Conservation (phyloP, 768 basidiomycete species). For the Leccinum uliginosum region DNA sequence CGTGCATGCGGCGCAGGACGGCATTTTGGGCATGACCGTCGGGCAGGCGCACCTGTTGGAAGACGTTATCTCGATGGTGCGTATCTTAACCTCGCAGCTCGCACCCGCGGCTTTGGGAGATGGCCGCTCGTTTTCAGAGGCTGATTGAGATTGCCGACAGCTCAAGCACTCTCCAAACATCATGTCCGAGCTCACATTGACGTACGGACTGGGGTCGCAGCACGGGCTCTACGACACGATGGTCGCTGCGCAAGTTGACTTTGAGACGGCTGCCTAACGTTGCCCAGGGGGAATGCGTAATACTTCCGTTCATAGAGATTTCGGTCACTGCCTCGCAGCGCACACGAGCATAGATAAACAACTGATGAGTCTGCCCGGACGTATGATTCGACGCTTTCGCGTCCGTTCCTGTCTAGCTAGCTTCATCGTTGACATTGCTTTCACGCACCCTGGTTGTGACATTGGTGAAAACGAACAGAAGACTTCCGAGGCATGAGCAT, state of each 20-base stretch:
- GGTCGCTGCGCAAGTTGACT: slow-evolving; percentile 31
- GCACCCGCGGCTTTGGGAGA: too few species aligned
- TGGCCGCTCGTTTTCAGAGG: background rate
- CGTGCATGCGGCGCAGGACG: slow-evolving; percentile 63
- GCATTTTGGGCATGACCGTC: slow-evolving; percentile 66
- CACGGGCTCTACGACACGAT: slow-evolving; percentile 61
- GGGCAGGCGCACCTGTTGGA: slow-evolving; percentile 94
- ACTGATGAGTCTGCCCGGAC: background rate
- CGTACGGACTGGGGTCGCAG: slow-evolving; percentile 79
- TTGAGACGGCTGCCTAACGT: background rate
- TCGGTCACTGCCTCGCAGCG: background rate
- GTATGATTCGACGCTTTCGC: background rate
- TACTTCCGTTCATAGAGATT: background rate
- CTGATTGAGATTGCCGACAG: slow-evolving; percentile 32
- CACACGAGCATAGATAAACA: too few species aligned
- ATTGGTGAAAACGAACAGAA: background rate
- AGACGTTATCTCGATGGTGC: slow-evolving; percentile 81
- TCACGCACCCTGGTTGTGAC: background rate
- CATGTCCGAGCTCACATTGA: slow-evolving; percentile 69
- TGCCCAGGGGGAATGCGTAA: background rate
- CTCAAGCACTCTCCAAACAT: slow-evolving; percentile 58
- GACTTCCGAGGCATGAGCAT: slow-evolving; percentile 7
- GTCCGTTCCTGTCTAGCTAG: background rate
- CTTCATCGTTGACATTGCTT: too few species aligned
- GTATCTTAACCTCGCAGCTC: slow-evolving; percentile 12